These are phyloP conservation scores for Chimonanthus praecox DNA, from an alignment of 164 flowering plant genomes.

Conservation along the genomic window DNA sequence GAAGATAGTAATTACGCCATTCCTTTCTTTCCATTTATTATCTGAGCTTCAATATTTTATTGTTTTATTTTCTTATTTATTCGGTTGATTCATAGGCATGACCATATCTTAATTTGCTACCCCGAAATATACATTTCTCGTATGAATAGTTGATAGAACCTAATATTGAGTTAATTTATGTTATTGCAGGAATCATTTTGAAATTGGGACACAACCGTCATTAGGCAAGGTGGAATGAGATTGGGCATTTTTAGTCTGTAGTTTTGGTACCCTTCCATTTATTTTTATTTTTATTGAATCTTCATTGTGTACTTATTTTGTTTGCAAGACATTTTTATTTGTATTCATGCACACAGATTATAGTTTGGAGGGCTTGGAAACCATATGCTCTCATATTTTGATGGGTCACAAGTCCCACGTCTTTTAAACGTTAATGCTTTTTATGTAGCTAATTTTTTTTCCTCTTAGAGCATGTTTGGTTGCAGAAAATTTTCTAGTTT, in stretches of 20 bases:
- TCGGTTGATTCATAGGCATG: not conserved
- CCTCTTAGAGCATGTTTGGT: too few relatives aligned
- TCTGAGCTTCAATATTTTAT: not conserved
- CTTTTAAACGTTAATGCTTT: too few relatives aligned
- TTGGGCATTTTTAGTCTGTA: not conserved
- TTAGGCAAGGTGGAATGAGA: not conserved
- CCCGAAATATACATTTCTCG: too few relatives aligned
- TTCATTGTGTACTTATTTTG: not conserved
- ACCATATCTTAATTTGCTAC: not conserved
- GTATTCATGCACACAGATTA: not conserved
- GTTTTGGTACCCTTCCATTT: not conserved
- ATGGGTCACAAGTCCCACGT: not conserved
- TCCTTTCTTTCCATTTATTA: not conserved
- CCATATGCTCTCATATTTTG: not conserved
- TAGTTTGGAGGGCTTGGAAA: conserved; percentile 1
- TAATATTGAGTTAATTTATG: too few relatives aligned
- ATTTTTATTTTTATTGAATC: conserved; percentile 1
- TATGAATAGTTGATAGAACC: not conserved
- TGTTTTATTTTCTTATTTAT: not conserved
- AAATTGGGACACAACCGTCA: not conserved
- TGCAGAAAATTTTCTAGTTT: too few relatives aligned
- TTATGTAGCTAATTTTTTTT: too few relatives aligned
- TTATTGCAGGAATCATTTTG: not conserved
- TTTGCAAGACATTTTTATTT: not conserved
- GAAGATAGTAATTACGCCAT: conserved; percentile 36